Conservation (phyloP, 75 land plant genomes). For the Chamaecyparis obtusa region DNA sequence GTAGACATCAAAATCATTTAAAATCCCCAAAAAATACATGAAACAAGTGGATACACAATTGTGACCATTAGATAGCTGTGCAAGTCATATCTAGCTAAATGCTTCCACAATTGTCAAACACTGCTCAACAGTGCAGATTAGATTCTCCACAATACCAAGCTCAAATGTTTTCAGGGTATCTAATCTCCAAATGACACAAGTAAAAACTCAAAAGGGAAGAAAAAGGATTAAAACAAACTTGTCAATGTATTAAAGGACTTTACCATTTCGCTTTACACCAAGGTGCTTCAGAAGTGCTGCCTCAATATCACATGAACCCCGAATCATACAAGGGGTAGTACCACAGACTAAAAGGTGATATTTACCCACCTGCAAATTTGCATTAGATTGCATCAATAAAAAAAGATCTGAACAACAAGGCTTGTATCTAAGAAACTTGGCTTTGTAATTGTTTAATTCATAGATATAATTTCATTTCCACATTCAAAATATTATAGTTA, state of each 20-base stretch:
- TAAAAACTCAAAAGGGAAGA: background rate
- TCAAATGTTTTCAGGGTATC: background rate
- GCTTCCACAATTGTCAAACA: background rate
- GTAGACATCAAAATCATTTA: background rate
- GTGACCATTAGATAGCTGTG: background rate
- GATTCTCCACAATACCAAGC: background rate
- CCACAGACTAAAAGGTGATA: slow-evolving; percentile 97
- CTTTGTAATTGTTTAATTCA: background rate
- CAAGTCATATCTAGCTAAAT: background rate
- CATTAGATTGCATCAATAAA: background rate
- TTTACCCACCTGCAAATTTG: slow-evolving; percentile 74
- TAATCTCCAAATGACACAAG: background rate
- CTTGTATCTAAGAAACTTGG: background rate
- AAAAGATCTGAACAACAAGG: background rate
- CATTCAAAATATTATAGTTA: background rate
- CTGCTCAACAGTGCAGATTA: background rate
- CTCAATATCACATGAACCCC: slow-evolving; percentile 96
- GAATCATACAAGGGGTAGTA: slow-evolving; percentile 97
- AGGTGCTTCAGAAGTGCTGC: slow-evolving; percentile 86
- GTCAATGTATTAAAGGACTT: background rate
- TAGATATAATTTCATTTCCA: background rate
- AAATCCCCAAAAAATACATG: background rate
- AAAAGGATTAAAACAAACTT: background rate
- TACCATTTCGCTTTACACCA: slow-evolving; percentile 92
- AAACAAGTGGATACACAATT: background rate